Conservation (phyloP, 441 rosid genomes). For the Jatropha podagrica region DNA sequence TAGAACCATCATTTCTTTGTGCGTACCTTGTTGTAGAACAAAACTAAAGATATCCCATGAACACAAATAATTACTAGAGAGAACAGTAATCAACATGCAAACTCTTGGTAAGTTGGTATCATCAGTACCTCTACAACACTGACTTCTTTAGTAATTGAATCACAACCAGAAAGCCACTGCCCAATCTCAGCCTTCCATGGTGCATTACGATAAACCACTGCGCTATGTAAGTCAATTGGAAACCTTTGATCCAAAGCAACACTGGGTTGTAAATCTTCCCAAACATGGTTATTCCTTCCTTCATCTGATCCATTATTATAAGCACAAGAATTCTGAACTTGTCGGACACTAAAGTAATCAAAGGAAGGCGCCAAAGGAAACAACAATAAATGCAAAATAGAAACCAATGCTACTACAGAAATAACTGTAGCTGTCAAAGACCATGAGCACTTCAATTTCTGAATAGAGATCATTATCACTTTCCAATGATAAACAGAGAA, state of each 20-base stretch:
- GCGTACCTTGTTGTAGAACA: not conserved
- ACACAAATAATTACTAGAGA: not conserved
- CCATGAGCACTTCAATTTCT: slow-evolving; percentile 76
- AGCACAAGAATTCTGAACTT: slow-evolving; percentile 45
- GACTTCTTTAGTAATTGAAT: slow-evolving; percentile 53
- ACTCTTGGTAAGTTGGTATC: not conserved
- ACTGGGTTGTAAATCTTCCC: slow-evolving; percentile 25
- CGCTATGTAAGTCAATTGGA: slow-evolving; percentile 68
- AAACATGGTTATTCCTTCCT: slow-evolving; percentile 23
- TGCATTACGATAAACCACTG: slow-evolving; percentile 68
- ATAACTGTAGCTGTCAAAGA: slow-evolving; percentile 57
- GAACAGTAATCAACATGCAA: not conserved
- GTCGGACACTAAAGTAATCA: slow-evolving; percentile 45
- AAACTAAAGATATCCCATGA: slow-evolving; percentile 3
- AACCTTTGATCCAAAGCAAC: slow-evolving; percentile 54
- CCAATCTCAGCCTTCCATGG: slow-evolving; percentile 91
- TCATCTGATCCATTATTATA: slow-evolving; percentile 46
- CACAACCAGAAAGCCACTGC: slow-evolving; percentile 89
- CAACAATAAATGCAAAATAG: slow-evolving; percentile 66
- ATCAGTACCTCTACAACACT: slow-evolving; percentile 57
- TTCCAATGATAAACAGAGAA: slow-evolving; percentile 11
- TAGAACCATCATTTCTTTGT: not conserved
- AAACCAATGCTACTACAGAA: slow-evolving; percentile 57
- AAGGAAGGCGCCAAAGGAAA: slow-evolving; percentile 77
- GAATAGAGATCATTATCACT: slow-evolving; percentile 45